These are phyloP conservation scores for Symbiodinium pilosum DNA, from an alignment of 73 alveolate species.

Conservation along the genomic window DNA sequence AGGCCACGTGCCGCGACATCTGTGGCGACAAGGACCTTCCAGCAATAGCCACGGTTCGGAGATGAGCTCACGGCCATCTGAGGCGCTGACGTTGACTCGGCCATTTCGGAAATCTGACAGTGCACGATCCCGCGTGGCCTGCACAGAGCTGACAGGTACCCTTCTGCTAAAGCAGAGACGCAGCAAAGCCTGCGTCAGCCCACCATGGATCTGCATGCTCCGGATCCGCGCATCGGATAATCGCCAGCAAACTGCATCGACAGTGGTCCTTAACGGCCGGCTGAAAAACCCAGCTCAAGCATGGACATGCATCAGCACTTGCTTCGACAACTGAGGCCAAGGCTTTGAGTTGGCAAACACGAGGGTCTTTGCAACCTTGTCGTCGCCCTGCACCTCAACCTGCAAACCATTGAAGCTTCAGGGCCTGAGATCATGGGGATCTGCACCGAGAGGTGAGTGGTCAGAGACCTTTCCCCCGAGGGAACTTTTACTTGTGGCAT, in stretches of 20 bases:
- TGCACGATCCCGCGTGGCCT: conserved; percentile 87
- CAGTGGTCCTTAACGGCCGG: conserved; percentile 38
- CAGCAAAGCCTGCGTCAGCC: conserved; percentile 31
- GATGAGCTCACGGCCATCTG: no score
- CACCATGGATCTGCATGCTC: conserved; percentile 93
- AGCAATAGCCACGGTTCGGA: no score
- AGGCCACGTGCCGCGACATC: conserved; percentile 96
- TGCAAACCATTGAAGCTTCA: not conserved
- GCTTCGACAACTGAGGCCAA: not conserved
- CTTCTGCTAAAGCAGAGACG: not conserved
- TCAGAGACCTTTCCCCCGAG: no score
- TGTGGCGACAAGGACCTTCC: conserved; percentile 94
- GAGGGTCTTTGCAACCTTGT: conserved; percentile 75
- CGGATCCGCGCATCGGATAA: conserved; percentile 79
- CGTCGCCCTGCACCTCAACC: conserved; percentile 58
- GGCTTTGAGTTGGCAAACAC: conserved; percentile 90
- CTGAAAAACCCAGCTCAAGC: no score
- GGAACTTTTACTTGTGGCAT: no score
- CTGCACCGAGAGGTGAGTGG: no score
- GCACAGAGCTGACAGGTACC: not conserved
- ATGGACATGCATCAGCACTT: no score
- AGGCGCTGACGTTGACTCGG: conserved; percentile 5
- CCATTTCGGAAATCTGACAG: conserved; percentile 72
- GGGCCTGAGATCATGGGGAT: not conserved
- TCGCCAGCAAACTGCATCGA: conserved; percentile 76